A percentile compares a stretch with the other conserved stretches of the same genome.
These are phyloP conservation scores for Wickerhamomyces bisporus DNA, from an alignment of 805 yeast species.

Conservation along the genomic window DNA sequence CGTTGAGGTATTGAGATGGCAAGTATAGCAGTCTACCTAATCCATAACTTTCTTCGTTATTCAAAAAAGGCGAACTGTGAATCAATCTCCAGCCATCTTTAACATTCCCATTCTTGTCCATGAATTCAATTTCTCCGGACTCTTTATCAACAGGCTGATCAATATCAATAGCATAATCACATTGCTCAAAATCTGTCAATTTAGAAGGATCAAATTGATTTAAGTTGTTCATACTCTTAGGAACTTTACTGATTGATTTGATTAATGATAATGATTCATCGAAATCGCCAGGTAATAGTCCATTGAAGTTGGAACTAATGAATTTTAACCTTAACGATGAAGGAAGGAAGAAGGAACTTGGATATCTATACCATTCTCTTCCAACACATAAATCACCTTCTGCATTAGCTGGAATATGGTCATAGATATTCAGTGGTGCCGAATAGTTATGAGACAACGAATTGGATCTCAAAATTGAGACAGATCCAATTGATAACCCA, in stretches of 20 bases:
- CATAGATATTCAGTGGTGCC: constrained; percentile 64
- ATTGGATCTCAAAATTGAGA: constrained; percentile 47
- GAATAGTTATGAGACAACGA: constrained; percentile 63
- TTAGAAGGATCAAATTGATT: constrained; percentile 62
- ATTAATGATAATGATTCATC: constrained; percentile 35
- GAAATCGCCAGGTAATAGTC: constrained; percentile 86
- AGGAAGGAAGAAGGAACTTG: constrained; percentile 79
- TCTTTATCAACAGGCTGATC: constrained; percentile 40
- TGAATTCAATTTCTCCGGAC: constrained; percentile 33
- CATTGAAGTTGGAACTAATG: constrained; percentile 74
- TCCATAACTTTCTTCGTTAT: constrained; percentile 45
- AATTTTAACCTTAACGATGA: constrained; percentile 59
- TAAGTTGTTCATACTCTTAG: constrained; percentile 68
- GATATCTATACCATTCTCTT: constrained; percentile 91
- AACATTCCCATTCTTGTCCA: constrained; percentile 6
- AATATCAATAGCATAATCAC: constrained; percentile 72
- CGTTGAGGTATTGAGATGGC: constrained; percentile 31
- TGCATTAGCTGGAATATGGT: constrained; percentile 31
- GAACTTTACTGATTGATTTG: constrained; percentile 41
- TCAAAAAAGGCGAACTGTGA: constrained; percentile 43
- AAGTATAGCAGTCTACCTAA: constrained; percentile 46
- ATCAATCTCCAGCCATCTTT: constrained; percentile 42
- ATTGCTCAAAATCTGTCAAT: constrained; percentile 41
- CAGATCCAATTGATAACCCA: constrained; percentile 12
- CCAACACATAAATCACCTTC: constrained; percentile 74